Percentiles rank a stretch among this genome's conserved stretches.
Evolutionary conservation across 1,284 basidiomycete species (phyloP).

Genomic region (Boletus semigastroideus): DNA sequence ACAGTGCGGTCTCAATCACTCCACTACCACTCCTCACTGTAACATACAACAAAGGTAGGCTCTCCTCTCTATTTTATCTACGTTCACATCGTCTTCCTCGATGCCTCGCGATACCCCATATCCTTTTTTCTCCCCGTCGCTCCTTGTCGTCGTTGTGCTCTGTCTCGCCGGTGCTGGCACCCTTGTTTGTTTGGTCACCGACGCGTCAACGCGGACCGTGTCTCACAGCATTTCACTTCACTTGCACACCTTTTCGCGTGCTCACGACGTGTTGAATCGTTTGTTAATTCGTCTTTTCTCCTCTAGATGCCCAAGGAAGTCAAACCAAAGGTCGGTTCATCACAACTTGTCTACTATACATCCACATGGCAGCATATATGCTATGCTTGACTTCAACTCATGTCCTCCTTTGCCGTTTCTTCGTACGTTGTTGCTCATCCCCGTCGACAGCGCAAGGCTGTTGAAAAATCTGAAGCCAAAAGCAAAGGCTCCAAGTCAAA

Average conservation of each 20-base stretch:
- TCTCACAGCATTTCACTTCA: slow-evolving; percentile 24
- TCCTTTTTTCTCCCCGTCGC: slow-evolving; percentile 15
- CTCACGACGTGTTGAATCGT: slow-evolving; percentile 33
- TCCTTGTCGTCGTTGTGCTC: slow-evolving; percentile 12
- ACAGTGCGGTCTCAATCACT: slow-evolving; percentile 33
- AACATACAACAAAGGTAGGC: slow-evolving; percentile 34
- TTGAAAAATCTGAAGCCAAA: slow-evolving; percentile 67
- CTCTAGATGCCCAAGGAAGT: slow-evolving; percentile 82
- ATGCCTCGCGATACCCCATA: slow-evolving; percentile 20
- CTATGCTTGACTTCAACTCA: slow-evolving; percentile 4
- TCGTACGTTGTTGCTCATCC: slow-evolving; percentile 17
- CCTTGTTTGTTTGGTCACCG: slow-evolving; percentile 34
- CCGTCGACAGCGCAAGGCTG: slow-evolving; percentile 63
- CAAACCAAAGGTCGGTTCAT: slow-evolving; percentile 62
- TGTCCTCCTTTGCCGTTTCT: neutral
- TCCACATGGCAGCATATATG: slow-evolving; percentile 25
- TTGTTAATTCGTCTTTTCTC: slow-evolving; percentile 35
- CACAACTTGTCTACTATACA: slow-evolving; percentile 2
- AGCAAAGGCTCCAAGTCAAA: slow-evolving; percentile 72
- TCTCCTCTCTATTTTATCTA: slow-evolving; percentile 21
- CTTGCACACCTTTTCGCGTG: slow-evolving; percentile 26
- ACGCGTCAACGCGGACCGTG: slow-evolving; percentile 36
- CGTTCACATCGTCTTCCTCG: slow-evolving; percentile 24
- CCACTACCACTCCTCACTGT: slow-evolving; percentile 22
- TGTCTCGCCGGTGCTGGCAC: slow-evolving; percentile 13